phyloP scores from a whole-genome alignment of 192 early-diverging fungal genomes.

The Umbelopsis ramanniana region DNA sequence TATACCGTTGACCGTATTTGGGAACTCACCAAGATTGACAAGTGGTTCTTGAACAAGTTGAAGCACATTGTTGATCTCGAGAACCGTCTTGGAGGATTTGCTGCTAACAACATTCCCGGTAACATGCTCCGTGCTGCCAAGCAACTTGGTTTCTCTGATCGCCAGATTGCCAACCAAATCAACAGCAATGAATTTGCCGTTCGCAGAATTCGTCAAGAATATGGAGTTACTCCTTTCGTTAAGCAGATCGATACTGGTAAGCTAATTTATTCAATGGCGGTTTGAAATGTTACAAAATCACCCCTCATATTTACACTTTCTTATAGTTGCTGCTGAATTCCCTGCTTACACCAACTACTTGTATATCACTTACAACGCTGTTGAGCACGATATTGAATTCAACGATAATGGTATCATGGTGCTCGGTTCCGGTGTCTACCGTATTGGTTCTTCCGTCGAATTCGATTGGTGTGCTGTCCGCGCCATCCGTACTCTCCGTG shows the following conservation, averaged over 20 bases:
- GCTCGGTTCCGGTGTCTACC: slow-evolving; percentile 96
- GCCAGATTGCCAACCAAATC: slow-evolving; percentile 73
- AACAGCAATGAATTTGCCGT: slow-evolving; percentile 89
- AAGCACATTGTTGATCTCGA: slow-evolving; percentile 86
- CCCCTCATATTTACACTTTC: not conserved
- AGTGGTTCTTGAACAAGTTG: slow-evolving; percentile 98
- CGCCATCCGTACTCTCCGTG: slow-evolving; percentile 92
- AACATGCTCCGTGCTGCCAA: slow-evolving; percentile 75
- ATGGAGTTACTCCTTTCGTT: slow-evolving; percentile 89
- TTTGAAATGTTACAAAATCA: not conserved
- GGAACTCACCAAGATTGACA: slow-evolving; percentile 91
- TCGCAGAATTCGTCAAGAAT: slow-evolving; percentile 78
- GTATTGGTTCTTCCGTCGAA: slow-evolving; percentile 97
- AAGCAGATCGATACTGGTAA: slow-evolving; percentile 97
- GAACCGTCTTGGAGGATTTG: slow-evolving; percentile 63
- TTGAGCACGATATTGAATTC: slow-evolving; percentile 90
- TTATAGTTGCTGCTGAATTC: slow-evolving; percentile 93
- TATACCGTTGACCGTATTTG: slow-evolving; percentile 93
- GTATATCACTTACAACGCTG: slow-evolving; percentile 97
- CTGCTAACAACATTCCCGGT: slow-evolving; percentile 62
- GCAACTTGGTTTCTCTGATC: slow-evolving; percentile 97
- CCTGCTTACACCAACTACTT: slow-evolving; percentile 98
- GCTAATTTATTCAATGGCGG: not conserved
- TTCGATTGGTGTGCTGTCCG: slow-evolving; percentile 99
- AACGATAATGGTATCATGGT: slow-evolving; percentile 97